A percentile compares a stretch with the other conserved stretches of the same genome.
These are phyloP conservation scores for Monosporozyma unispora DNA, from an alignment of 805 yeast species.

Conservation along the genomic window DNA sequence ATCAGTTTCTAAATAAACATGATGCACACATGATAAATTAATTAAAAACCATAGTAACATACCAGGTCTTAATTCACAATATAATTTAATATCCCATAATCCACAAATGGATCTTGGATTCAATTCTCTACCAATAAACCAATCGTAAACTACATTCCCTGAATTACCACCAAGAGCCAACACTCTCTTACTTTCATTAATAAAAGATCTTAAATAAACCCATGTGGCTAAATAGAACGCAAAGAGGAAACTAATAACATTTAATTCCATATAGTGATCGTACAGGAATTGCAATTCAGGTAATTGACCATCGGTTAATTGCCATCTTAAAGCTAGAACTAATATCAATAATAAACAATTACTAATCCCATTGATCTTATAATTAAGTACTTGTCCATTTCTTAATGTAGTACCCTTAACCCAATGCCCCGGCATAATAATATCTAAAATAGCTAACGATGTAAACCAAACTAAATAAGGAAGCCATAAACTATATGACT, in stretches of 20 bases:
- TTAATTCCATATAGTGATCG: constrained; percentile 55
- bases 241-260: constrained; percentile 53
- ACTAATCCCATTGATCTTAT: constrained; percentile 74
- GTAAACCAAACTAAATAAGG: constrained; percentile 69
- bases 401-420: constrained; percentile 62
- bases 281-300: constrained; percentile 79
- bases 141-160: constrained; percentile 66
- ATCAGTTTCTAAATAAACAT: constrained; percentile 59
- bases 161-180: constrained; percentile 84
- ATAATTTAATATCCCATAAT: constrained; percentile 76
- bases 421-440: constrained; percentile 53
- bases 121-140: constrained; percentile 95
- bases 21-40: constrained; percentile 71
- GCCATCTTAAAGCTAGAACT: constrained; percentile 44
- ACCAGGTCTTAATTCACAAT: constrained; percentile 93
- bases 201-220: constrained; percentile 60
- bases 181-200: constrained; percentile 55
- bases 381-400: constrained; percentile 61
- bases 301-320: constrained; percentile 41
- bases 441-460: constrained; percentile 53
- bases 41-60: constrained; percentile 76
- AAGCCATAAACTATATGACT: constrained; percentile 40
- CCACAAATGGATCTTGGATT: constrained; percentile 74
- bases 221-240: constrained; percentile 53
- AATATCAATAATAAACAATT: constrained; percentile 37